Base-by-base conservation (phyloP, 345 rosid genomes). In the Crucihimalaya himalaica region DNA sequence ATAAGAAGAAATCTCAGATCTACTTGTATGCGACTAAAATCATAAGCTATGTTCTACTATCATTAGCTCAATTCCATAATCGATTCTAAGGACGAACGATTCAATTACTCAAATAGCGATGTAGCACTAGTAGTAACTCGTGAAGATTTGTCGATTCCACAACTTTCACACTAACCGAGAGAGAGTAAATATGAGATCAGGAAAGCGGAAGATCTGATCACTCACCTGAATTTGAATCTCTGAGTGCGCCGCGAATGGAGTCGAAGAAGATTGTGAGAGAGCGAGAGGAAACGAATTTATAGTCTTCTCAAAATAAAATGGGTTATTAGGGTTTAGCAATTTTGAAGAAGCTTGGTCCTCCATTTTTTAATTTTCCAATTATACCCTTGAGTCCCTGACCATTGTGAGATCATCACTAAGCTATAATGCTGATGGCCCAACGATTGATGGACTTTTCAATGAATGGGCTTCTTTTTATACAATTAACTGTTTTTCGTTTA, bases 151-250 rank as follows among this genome's bases (percentile, higher is more conserved):
- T 28, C 5, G 4, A 53, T 52, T 68, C 52, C 27, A 4, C 5
- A 23, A 9, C 29, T 31, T 66, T 8, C 35, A 15, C 25, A 48
- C 5, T 23, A 4, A 21, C 13, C 34, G 21, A 21, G 21, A 34
- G 21, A 34, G 11, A 66, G 8, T 3, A 29, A 4, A 21, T 27
- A 8, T 15, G 14, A 32, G 43, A 47, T 47, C 21, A 3, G 11
- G 10, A 32, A 5, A 18, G 57, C 55, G 13, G 32, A 46, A 31
- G 21, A 9, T 66, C 11, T n/a, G 27, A 53, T 52, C 52, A 20
- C 12, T 16, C 19, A 39, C 39, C 50, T 62, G 54, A 28, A 25
- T 62, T 62, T 63, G 47, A 42, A 63, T 42, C 69, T 42, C 63
- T 11, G 21, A 37, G 5, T 21, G 16, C 46, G 70, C 63, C 63